These are phyloP conservation scores for Pittosporum tobira DNA, from an alignment of 129 eudicot species.

Conservation along the genomic window DNA sequence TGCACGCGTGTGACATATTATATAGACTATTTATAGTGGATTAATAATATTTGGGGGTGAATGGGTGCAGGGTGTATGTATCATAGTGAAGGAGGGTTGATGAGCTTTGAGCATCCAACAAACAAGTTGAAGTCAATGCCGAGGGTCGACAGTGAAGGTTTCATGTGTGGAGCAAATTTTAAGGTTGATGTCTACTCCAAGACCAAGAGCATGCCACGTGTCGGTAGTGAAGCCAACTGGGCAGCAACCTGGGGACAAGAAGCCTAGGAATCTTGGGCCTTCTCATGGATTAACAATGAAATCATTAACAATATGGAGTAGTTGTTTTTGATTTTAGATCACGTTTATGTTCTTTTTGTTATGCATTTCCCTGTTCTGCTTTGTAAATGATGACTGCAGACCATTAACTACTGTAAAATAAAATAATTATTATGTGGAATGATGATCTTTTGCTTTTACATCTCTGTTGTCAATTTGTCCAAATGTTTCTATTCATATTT, in stretches of 20 bases:
- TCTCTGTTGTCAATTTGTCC: too few relatives aligned
- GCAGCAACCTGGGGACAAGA: constrained; percentile 55
- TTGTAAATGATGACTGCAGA: too few relatives aligned
- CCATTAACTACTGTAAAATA: too few relatives aligned
- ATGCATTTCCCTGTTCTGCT: too few relatives aligned
- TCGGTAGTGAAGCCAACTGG: constrained; percentile 92
- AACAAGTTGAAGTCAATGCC: constrained; percentile 86
- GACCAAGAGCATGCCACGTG: constrained; percentile 77
- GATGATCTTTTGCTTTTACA: too few relatives aligned
- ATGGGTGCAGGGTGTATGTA: constrained; percentile 70
- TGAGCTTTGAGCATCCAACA: constrained; percentile 76
- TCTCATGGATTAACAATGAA: not conserved
- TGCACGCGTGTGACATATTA: too few relatives aligned
- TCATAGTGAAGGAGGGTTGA: constrained; percentile 68
- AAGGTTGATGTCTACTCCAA: constrained; percentile 68
- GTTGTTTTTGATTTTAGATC: too few relatives aligned
- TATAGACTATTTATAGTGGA: too few relatives aligned
- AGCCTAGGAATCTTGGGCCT: not conserved
- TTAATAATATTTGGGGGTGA: not conserved
- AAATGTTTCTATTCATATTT: too few relatives aligned
- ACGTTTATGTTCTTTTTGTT: too few relatives aligned
- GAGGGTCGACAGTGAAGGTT: constrained; percentile 89
- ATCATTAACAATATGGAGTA: not conserved
- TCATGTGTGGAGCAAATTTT: constrained; percentile 75
- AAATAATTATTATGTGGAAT: too few relatives aligned